Percentiles rank a stretch among this genome's conserved stretches.
Conservation (phyloP, 116 monocot genomes). For the Posidonia oceanica region DNA sequence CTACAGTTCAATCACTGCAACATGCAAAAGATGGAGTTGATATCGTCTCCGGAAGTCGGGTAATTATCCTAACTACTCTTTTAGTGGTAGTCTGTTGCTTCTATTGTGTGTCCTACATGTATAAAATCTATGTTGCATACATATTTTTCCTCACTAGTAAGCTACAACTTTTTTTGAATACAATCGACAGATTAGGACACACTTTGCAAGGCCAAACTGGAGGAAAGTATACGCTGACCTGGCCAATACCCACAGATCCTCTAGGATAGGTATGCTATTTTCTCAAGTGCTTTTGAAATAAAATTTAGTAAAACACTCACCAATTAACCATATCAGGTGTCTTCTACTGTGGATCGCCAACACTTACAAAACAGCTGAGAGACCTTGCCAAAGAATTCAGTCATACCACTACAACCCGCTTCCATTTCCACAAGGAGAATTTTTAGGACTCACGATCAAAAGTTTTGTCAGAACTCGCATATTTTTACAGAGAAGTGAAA, state of each 20-base stretch:
- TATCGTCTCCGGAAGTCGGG: constrained; percentile 82
- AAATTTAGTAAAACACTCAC: background rate
- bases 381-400: constrained; percentile 85
- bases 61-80: constrained; percentile 12
- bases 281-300: background rate
- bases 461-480: too few species aligned
- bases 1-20: constrained; percentile 77
- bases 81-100: background rate
- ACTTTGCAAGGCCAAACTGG: constrained; percentile 96
- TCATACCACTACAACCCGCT: constrained; percentile 65
- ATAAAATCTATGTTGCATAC: too few species aligned
- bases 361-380: constrained; percentile 53
- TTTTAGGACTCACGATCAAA: constrained; percentile 21
- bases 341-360: constrained; percentile 82
- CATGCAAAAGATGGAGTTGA: constrained; percentile 90
- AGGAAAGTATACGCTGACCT: constrained; percentile 76
- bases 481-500: too few species aligned
- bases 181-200: constrained; percentile 60
- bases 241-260: constrained; percentile 48
- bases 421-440: constrained; percentile 97
- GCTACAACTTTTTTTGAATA: background rate
- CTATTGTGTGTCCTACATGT: background rate
- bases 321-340: constrained; percentile 49
- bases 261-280: constrained; percentile 60
- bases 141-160: too few species aligned